Conservation (phyloP, 2,329 filamentous ascomycete species). For the Paraconiothyrium sp. region DNA sequence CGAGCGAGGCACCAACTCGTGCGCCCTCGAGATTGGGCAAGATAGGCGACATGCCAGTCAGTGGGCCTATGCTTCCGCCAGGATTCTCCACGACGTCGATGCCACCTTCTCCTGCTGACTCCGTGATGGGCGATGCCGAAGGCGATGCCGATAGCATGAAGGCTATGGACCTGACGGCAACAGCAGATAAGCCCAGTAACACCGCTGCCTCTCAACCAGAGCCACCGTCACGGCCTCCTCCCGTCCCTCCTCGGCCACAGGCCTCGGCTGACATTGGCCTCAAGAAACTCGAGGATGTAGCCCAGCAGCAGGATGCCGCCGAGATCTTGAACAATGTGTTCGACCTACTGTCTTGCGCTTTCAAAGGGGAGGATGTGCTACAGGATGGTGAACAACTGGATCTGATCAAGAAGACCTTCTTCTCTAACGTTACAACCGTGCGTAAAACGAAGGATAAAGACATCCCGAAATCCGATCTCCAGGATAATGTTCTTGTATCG, state of each 20-base stretch:
- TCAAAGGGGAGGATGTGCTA: conserved; percentile 74
- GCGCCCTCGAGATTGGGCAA: conserved; percentile 52
- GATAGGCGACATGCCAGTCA: conserved; percentile 56
- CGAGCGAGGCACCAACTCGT: conserved; percentile 54
- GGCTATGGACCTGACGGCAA: conserved; percentile 27
- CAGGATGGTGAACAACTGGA: conserved; percentile 81
- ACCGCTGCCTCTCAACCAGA: conserved; percentile 39
- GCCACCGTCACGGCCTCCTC: conserved; percentile 62
- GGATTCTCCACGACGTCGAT: conserved; percentile 15
- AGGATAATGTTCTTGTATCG: conserved; percentile 71
- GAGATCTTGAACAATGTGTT: conserved; percentile 95
- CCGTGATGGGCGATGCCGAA: conserved; percentile 34
- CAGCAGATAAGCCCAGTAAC: conserved; percentile 7
- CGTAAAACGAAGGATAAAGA: conserved; percentile 51
- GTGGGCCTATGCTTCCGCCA: conserved; percentile 57
- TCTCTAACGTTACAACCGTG: conserved; percentile 58
- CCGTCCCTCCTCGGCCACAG: conserved; percentile 65
- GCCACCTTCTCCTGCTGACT: conserved; percentile 27
- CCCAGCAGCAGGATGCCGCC: conserved; percentile 89
- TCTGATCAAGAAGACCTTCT: conserved; percentile 68
- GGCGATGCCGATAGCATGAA: conserved; percentile 34
- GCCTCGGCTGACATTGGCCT: conserved; percentile 41
- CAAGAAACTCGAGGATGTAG: conserved; percentile 65
- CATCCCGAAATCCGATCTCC: conserved; percentile 61
- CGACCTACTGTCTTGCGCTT: conserved; percentile 88